Conservation (phyloP, 176 grass and related monocot species). For the Elymus sibiricus region DNA sequence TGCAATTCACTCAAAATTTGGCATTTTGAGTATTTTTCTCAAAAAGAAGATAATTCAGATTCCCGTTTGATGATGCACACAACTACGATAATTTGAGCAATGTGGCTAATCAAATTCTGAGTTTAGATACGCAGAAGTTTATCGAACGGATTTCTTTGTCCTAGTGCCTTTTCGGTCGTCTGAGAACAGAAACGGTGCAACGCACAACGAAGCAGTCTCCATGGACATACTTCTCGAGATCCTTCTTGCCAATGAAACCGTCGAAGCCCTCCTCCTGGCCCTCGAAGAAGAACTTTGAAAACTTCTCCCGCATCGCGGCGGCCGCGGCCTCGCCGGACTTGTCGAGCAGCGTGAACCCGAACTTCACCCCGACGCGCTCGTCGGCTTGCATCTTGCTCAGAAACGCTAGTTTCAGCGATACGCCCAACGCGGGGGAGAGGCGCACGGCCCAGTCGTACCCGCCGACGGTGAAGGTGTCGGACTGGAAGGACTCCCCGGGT, state of each 20-base stretch:
- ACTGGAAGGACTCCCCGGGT: not conserved
- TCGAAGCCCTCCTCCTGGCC: not conserved
- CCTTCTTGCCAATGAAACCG: not conserved
- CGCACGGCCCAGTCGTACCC: constrained; percentile 21
- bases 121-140: too few species aligned
- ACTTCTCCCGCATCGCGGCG: not conserved
- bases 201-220: not conserved
- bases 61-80: too few species aligned
- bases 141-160: too few species aligned
- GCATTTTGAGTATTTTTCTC: not conserved
- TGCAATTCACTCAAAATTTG: too few species aligned
- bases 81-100: too few species aligned
- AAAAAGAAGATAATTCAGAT: too few species aligned
- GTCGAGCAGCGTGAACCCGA: not conserved
- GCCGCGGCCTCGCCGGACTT: not conserved
- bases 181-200: not conserved
- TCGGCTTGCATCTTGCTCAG: not conserved
- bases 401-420: too few species aligned
- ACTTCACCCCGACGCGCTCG: not conserved
- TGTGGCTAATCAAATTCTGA: too few species aligned
- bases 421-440: not conserved
- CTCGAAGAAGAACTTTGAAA: not conserved
- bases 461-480: not conserved
- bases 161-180: not conserved
- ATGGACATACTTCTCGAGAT: not conserved